These are phyloP conservation scores for Choricystis sp. DNA, from an alignment of 139 green algal genomes.

Conservation along the genomic window DNA sequence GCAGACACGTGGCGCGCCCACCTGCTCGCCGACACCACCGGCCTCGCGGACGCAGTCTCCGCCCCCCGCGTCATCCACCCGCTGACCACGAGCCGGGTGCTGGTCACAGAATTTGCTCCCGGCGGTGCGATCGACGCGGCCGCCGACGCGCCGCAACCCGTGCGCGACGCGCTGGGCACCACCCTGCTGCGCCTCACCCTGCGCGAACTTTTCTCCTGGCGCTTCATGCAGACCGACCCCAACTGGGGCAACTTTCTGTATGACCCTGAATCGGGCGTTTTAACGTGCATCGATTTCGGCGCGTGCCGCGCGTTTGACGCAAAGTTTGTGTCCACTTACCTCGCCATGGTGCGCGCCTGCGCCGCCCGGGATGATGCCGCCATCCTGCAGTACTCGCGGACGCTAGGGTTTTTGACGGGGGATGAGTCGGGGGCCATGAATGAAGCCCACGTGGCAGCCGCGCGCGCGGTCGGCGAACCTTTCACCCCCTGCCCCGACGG, in stretches of 20 bases:
- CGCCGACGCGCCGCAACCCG: slow-evolving; percentile 34
- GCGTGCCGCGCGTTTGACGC: slow-evolving; percentile 57
- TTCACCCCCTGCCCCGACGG: slow-evolving; percentile 42
- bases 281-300: slow-evolving; percentile 91
- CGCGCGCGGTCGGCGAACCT: slow-evolving; percentile 74
- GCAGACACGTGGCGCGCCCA: slow-evolving; percentile 43
- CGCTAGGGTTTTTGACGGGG: slow-evolving; percentile 84
- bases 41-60: slow-evolving; percentile 22
- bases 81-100: slow-evolving; percentile 48
- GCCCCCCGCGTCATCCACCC: slow-evolving; percentile 60
- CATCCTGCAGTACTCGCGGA: slow-evolving; percentile 45
- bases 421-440: slow-evolving; percentile 72
- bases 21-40: slow-evolving; percentile 24
- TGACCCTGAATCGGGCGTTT: slow-evolving; percentile 31
- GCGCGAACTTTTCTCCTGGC: slow-evolving; percentile 80
- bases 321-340: slow-evolving; percentile 62
- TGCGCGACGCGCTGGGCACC: slow-evolving; percentile 57
- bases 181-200: slow-evolving; percentile 74
- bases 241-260: slow-evolving; percentile 92
- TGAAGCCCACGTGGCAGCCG: slow-evolving; percentile 79
- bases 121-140: slow-evolving; percentile 73
- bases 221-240: slow-evolving; percentile 92
- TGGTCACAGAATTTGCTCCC: slow-evolving; percentile 64
- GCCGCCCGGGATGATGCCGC: slow-evolving; percentile 45
- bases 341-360: slow-evolving; percentile 81